Evolutionary conservation across 1,284 basidiomycete species (phyloP), one percentile per base, ranked within the genome.

Genomic region (Cutaneotrichosporon cutaneum): DNA sequence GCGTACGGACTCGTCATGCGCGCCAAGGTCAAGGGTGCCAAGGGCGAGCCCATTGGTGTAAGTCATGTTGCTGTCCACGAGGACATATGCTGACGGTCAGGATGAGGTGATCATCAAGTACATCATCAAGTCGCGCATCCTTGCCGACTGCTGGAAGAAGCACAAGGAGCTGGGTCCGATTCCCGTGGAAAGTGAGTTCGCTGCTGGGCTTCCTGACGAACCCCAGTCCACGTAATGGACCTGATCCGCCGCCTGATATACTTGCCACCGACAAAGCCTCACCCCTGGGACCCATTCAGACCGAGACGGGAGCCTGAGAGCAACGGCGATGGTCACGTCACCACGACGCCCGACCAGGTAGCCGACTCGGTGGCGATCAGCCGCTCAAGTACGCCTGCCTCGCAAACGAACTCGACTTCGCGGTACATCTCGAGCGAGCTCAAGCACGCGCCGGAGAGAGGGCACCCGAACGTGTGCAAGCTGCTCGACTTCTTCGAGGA

Each of bases 121-220:
- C 78, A 89, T 99, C 73, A 95, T 98, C 83, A 99, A 99, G 81
- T 94, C 92, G 60, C 90, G 94, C 57, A 99, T 99, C 64, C 85
- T 99, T 54, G 96, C 95, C 22, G 95, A 99, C 81, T 99, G 94
- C 77, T 99, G 96, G 96, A 97, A 97, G 83, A 88, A 90, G 78
- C 96, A 99, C 77, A 90, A 92, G 45, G 86, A 89, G 64, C 86
- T 92, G 72, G 96, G 96, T 44, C 96, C 95, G 1, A 97, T 99
- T 69, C 95, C 96, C 8, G 94, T 98, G 79, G 96, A 99, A 81
- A 96, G 77, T 78, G 62, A 71, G 77, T 68, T 24, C n/a, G 22
- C 32, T 16, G n/a, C 32, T 13, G 11, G 30, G 6, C 27, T 30
- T n/a, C n/a, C n/a, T n/a, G n/a, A n/a, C n/a, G n/a, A 44, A 33